Evolutionary conservation across 1,284 basidiomycete species (phyloP), one percentile per base, ranked within the genome.

Genomic region (Sporisorium scitamineum): DNA sequence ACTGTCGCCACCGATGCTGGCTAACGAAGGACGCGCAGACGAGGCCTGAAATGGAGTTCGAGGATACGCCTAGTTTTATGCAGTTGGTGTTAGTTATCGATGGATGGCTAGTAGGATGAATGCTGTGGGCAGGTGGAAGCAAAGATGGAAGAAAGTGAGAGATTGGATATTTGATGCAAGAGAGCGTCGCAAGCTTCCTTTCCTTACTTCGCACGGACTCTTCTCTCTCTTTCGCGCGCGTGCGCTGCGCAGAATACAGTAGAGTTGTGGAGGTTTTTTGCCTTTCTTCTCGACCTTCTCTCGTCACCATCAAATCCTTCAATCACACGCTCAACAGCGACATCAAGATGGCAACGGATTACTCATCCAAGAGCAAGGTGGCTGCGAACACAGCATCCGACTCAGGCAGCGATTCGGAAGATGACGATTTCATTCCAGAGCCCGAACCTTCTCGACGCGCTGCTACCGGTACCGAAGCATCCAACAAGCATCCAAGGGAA

Each of bases 341-440:
- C 4, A 32, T 16, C 47, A 58, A 20, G 29, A 55, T 55, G 54
- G 42, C 20, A 8, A 16, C 16, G 22, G 20, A 22, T 10, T 7
- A 37, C 14, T 26, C 18, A 29, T 39, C 47, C 8, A 47, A 27
- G 18, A 27, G 39, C 41, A 48, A 29, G 18, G 5, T n/a, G 16
- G 13, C 7, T 37, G 18, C 45, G 3, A 39, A 47, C 20, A 22
- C 60, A 8, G 41, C 44, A 3, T 54, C 61, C 9, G 37, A 61
- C 31, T 37, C 57, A 6, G 64, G 37, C 14, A 68, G 39, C 45
- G 70, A 69, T 29, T 63, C 60, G 14, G 73, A 76, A 16, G 67
- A 75, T 34, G 72, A 70, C 50, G 73, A 71, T 45, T 76, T 71
- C n/a, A 52, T 60, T 5, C 72, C 72, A 2, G 55, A 69, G 39